These are phyloP conservation scores for Aspergillus sergii DNA, from an alignment of 2,329 filamentous ascomycete species.

Conservation along the genomic window DNA sequence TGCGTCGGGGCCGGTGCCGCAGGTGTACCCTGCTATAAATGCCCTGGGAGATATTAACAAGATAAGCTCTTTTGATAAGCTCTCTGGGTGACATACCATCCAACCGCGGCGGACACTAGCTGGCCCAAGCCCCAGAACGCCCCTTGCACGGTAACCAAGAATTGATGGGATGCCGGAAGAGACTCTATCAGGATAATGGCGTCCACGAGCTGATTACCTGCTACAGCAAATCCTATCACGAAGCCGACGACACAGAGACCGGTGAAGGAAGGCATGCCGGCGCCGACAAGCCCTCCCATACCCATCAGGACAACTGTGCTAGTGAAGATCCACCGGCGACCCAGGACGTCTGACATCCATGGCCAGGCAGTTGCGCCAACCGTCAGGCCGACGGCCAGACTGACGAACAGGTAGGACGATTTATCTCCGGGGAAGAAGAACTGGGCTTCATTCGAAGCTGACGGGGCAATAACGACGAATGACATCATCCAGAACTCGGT, in stretches of 20 bases:
- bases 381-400: conserved; percentile 18
- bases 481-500: conserved; percentile 25
- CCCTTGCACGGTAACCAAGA: conserved; percentile 20
- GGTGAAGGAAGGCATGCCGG: conserved; percentile 24
- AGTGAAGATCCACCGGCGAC: conserved; percentile 24
- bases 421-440: conserved; percentile 23
- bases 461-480: conserved; percentile 20
- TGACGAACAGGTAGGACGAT: conserved; percentile 19
- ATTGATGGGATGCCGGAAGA: conserved; percentile 24
- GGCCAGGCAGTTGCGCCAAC: conserved; percentile 21
- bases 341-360: conserved; percentile 22
- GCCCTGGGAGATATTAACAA: conserved; percentile 14
- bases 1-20: conserved; percentile 25
- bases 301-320: conserved; percentile 23
- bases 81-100: conserved; percentile 16
- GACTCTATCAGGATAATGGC: conserved; percentile 21
- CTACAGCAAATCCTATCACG: conserved; percentile 22
- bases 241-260: conserved; percentile 28
- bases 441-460: conserved; percentile 22
- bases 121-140: conserved; percentile 23
- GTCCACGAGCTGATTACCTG: conserved; percentile 20
- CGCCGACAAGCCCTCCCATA: conserved; percentile 23
- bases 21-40: conserved; percentile 24
- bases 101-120: conserved; percentile 19
- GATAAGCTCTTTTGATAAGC: too few relatives aligned